These are phyloP conservation scores for Pseudisothecium myosuroides DNA, from an alignment of 225 moss, liverwort and hornwort species.

Conservation along the genomic window DNA sequence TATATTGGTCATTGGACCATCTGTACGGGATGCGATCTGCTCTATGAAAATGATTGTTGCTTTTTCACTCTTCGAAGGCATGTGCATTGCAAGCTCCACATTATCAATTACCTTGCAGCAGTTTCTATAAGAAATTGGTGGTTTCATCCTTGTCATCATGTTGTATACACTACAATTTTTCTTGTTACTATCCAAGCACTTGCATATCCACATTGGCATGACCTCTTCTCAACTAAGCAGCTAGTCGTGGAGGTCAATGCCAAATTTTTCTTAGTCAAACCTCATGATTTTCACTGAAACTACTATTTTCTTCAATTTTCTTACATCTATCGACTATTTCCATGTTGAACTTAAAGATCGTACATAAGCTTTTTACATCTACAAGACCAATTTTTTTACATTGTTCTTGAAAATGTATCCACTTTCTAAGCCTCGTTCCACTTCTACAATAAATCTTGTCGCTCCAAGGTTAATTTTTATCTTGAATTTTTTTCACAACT, in stretches of 20 bases:
- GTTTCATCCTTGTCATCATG: background rate
- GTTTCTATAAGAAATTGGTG: fast-evolving
- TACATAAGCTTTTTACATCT: too few species aligned
- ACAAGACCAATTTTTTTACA: too few species aligned
- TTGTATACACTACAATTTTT: fast-evolving
- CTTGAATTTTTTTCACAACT: background rate
- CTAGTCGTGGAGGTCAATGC: fast-evolving
- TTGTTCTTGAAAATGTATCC: too few species aligned
- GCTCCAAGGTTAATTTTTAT: background rate
- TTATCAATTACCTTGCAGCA: background rate
- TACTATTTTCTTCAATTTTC: background rate
- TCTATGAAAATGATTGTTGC: too few species aligned
- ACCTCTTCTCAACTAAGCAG: fast-evolving
- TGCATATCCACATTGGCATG: fast-evolving
- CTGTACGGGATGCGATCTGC: fast-evolving
- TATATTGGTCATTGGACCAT: background rate
- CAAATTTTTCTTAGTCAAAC: background rate
- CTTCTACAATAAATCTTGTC: too few species aligned
- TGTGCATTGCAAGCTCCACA: background rate
- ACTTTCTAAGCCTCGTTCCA: too few species aligned
- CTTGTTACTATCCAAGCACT: background rate
- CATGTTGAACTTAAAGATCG: too few species aligned
- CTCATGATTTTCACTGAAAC: fast-evolving
- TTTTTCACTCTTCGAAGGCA: fast-evolving
- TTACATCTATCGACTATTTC: background rate